phyloP scores from a whole-genome alignment of 2,329 filamentous ascomycete genomes.

The Zalaria obscura region DNA sequence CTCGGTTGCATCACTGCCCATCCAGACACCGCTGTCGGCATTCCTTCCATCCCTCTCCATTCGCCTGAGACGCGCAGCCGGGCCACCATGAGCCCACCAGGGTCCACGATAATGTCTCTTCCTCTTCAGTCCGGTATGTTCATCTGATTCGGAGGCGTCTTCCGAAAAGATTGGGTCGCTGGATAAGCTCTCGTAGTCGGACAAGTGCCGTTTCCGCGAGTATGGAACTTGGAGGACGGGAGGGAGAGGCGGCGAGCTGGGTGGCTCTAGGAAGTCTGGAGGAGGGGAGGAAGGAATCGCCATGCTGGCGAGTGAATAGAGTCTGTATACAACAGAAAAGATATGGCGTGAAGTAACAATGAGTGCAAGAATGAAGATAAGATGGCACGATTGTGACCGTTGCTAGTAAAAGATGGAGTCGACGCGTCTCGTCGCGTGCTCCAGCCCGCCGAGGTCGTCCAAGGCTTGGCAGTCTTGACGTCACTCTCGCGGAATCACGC shows the following conservation, averaged over 20 bases:
- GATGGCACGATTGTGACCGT: too few species aligned
- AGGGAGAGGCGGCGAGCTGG: conserved; percentile 7
- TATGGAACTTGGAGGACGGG: background rate
- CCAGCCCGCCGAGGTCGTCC: too few species aligned
- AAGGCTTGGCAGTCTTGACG: too few species aligned
- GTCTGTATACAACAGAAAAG: too few species aligned
- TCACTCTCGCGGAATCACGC: too few species aligned
- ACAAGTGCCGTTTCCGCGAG: conserved; percentile 16
- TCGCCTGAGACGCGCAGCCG: conserved; percentile 12
- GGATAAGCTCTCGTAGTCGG: conserved; percentile 30
- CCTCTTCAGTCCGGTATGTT: conserved; percentile 31
- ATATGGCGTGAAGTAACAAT: too few species aligned
- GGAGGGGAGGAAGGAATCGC: conserved; percentile 6
- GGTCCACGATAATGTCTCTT: conserved; percentile 52
- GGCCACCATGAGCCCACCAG: conserved; percentile 48
- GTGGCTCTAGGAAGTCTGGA: conserved; percentile 2
- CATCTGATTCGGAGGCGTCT: conserved; percentile 48
- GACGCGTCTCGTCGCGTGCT: too few species aligned
- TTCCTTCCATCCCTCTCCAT: conserved; percentile 40
- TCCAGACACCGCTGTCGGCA: conserved; percentile 55
- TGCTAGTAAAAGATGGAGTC: too few species aligned
- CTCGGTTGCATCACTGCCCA: conserved; percentile 45
- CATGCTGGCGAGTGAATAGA: background rate
- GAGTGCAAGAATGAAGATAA: too few species aligned
- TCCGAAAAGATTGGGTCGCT: conserved; percentile 66